A percentile compares a stretch with the other conserved stretches of the same genome.
These are phyloP conservation scores for Chalciporus sphaerocephalus DNA, from an alignment of 768 basidiomycete genomes.

Conservation along the genomic window DNA sequence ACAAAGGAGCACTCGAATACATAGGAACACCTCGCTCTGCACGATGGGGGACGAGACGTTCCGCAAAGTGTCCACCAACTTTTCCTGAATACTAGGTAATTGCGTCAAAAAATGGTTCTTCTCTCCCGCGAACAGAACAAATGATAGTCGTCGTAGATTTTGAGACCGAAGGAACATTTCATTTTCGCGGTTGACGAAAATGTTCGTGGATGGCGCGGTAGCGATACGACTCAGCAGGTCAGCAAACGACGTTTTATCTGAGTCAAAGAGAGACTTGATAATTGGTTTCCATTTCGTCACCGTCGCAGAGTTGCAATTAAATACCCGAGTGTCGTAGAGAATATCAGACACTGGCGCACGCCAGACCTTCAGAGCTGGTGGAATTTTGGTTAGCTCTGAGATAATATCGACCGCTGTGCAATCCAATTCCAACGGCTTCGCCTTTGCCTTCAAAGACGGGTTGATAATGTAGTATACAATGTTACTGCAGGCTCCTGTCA, in stretches of 20 bases:
- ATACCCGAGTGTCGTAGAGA: constrained; percentile 81
- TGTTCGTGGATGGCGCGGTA: constrained; percentile 86
- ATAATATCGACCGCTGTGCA: constrained; percentile 60
- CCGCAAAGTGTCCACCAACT: constrained; percentile 87
- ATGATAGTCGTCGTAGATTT: constrained; percentile 83
- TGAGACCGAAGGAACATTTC: constrained; percentile 86
- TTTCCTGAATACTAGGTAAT: constrained; percentile 93
- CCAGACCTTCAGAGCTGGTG: constrained; percentile 82
- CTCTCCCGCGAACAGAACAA: constrained; percentile 80
- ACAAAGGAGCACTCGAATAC: constrained; percentile 86
- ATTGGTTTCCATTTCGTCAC: constrained; percentile 71
- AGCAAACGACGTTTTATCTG: constrained; percentile 79
- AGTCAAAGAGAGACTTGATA: constrained; percentile 74
- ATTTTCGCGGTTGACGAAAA: constrained; percentile 92
- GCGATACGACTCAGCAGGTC: constrained; percentile 81
- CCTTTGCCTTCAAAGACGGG: constrained; percentile 74
- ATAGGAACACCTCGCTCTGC: constrained; percentile 92
- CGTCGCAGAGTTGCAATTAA: constrained; percentile 61
- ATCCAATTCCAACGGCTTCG: constrained; percentile 79
- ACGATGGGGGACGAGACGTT: constrained; percentile 78
- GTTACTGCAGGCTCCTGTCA: constrained; percentile 73
- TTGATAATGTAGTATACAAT: constrained; percentile 80
- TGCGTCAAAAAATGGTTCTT: constrained; percentile 89
- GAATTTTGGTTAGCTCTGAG: constrained; percentile 72
- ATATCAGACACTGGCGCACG: constrained; percentile 72